Evolutionary conservation across 2,329 filamentous ascomycete genomes (phyloP).

Genomic region (Aureobasidium melanogenum): DNA sequence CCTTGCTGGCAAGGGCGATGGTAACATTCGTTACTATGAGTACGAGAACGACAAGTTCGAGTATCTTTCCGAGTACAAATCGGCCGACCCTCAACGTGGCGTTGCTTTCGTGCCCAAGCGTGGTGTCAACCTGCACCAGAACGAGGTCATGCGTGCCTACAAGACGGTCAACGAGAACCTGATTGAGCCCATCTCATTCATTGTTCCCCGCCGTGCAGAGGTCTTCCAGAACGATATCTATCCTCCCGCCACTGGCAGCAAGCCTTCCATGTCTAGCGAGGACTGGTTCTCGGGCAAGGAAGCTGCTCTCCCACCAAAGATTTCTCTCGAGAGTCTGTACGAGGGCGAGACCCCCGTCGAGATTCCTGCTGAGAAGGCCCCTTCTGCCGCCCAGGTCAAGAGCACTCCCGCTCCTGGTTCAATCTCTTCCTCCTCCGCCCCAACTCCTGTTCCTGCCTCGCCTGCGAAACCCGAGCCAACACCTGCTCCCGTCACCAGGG

Average conservation of each 20-base stretch:
- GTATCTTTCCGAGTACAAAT: constrained; percentile 94
- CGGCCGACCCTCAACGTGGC: constrained; percentile 86
- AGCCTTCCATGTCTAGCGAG: constrained; percentile 66
- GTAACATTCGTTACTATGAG: constrained; percentile 98
- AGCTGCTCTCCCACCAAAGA: constrained; percentile 69
- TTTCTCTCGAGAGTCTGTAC: constrained; percentile 86
- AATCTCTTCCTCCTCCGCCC: constrained; percentile 3
- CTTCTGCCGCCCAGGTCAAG: constrained; percentile 26
- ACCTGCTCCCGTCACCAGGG: constrained; percentile 38
- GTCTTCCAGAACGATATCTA: constrained; percentile 97
- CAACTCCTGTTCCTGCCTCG: constrained; percentile 28
- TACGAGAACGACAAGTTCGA: constrained; percentile 99
- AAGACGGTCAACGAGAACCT: constrained; percentile 94
- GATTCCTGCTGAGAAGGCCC: constrained; percentile 60
- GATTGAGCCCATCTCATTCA: constrained; percentile 96
- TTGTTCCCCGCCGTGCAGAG: constrained; percentile 85
- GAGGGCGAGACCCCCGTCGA: constrained; percentile 75
- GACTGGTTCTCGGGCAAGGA: constrained; percentile 88
- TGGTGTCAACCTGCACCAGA: constrained; percentile 91
- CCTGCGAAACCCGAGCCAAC: constrained; percentile 36
- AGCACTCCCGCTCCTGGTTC: constrained; percentile 29
- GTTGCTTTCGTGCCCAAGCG: constrained; percentile 91
- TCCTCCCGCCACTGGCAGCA: constrained; percentile 71
- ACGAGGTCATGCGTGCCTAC: constrained; percentile 90
- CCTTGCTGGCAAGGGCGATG: constrained; percentile 94